Evolutionary conservation across 2,329 filamentous ascomycete genomes (phyloP), one percentile per base, ranked within the genome.

Genomic region (Stagonosporopsis rhizophila): DNA sequence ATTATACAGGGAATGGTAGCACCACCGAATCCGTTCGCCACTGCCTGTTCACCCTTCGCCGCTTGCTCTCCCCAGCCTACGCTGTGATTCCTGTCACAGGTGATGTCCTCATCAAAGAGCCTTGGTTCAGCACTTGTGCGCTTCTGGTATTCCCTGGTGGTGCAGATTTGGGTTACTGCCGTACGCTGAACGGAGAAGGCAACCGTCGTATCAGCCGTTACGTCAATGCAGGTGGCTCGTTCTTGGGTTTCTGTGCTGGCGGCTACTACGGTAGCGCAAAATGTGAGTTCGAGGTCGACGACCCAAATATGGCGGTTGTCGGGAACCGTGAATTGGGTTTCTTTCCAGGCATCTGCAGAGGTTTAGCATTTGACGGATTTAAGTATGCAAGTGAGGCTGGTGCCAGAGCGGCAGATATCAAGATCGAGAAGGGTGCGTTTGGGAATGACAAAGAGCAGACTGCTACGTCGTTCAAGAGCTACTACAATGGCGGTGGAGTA

Each of bases 401-500:
- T 1, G 91, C 95, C 1, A 84, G 86, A 65, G 91, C 91, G 2
- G 87, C 87, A 0, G 82, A 84, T 54, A 66, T 98, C 41, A 83
- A 81, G 48, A 86, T 95, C 12, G 80, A 84, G 12, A 86, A 85
- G 61, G 81, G 81, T 2, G 79, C 81, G 0, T 85, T 96, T 57
- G 75, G 78, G 0, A 69, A 68, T 6, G 71, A 66, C 0, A 74
- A 72, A 38, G 82, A 80, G 0, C 77, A 78, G 3, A 73, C 89
- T 1, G 84, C 88, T 0, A 82, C 86, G 1, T 79, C 81, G 1
- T 91, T 96, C 57, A 81, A 83, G 49, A 88, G 87, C 14, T 99
- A 99, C 72, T 97, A 94, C 75, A 99, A 99, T 66, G 95, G 95
- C 0, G 95, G 95, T 0, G 93, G 95, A 3, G 87, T 96, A 1